These are phyloP conservation scores for Cyphellophora attinorum DNA, from an alignment of 2,329 filamentous ascomycete genomes.

Conservation along the genomic window DNA sequence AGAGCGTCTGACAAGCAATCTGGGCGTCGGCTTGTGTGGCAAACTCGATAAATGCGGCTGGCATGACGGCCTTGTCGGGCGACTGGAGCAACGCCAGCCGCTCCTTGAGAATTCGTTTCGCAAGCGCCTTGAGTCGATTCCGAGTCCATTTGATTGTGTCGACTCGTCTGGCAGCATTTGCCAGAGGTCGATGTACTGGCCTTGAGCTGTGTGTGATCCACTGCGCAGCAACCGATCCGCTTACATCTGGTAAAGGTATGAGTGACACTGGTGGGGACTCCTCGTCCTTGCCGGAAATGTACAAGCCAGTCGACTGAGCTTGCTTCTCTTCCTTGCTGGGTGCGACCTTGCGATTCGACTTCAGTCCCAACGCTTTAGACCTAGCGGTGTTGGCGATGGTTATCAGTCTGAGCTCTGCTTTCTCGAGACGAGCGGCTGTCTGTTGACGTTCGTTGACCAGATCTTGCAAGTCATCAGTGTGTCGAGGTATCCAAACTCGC, in stretches of 20 bases:
- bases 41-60: conserved; percentile 85
- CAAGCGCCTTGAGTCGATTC: conserved; percentile 22
- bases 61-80: conserved; percentile 41
- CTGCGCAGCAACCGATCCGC: conserved; percentile 26
- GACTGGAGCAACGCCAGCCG: conserved; percentile 19
- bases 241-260: conserved; percentile 18
- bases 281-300: conserved; percentile 19
- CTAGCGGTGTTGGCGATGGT: conserved; percentile 64
- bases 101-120: conserved; percentile 22
- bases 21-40: conserved; percentile 72
- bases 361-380: conserved; percentile 42
- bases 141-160: conserved; percentile 29
- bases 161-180: conserved; percentile 26
- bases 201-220: conserved; percentile 24
- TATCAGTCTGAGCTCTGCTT: conserved; percentile 74
- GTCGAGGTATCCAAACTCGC: conserved; percentile 71
- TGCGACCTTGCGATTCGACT: conserved; percentile 2
- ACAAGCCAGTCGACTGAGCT: background rate
- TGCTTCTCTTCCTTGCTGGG: background rate
- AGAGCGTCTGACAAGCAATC: conserved; percentile 71
- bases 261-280: conserved; percentile 47
- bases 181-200: conserved; percentile 25
- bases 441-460: conserved; percentile 71
- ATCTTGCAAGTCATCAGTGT: conserved; percentile 65
- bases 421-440: conserved; percentile 67